phyloP scores from a whole-genome alignment of 1,139 yeast species.

The Candida pseudoviswanathii region DNA sequence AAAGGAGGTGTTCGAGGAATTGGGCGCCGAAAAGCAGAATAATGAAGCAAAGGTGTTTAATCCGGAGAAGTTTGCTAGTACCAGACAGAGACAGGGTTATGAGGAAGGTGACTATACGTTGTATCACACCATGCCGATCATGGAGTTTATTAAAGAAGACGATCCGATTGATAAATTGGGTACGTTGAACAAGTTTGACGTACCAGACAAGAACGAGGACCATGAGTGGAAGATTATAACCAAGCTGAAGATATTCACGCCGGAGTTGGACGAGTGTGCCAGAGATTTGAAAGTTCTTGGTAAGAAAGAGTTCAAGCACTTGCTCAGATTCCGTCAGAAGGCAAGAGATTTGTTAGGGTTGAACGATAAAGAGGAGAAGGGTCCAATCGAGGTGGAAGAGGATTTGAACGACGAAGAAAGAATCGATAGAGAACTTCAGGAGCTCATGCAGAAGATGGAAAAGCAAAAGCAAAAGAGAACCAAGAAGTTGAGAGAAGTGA shows the following conservation, averaged over 20 bases:
- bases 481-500: slow-evolving; percentile 30
- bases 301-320: slow-evolving; percentile 82
- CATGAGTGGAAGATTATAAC: slow-evolving; percentile 73
- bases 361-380: slow-evolving; percentile 52
- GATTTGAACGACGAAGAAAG: slow-evolving; percentile 85
- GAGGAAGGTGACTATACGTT: slow-evolving; percentile 89
- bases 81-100: slow-evolving; percentile 80
- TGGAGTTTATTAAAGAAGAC: slow-evolving; percentile 77
- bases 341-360: slow-evolving; percentile 80
- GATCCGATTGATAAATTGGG: slow-evolving; percentile 89
- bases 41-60: slow-evolving; percentile 91
- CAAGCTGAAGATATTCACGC: slow-evolving; percentile 73
- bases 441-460: slow-evolving; percentile 66
- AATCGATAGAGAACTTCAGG: slow-evolving; percentile 80
- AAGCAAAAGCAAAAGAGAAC: slow-evolving; percentile 72
- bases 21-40: slow-evolving; percentile 74
- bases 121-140: slow-evolving; percentile 70
- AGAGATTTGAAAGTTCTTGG: slow-evolving; percentile 93
- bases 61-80: slow-evolving; percentile 88
- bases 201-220: slow-evolving; percentile 52
- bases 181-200: slow-evolving; percentile 56
- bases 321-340: slow-evolving; percentile 85
- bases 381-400: slow-evolving; percentile 62
- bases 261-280: slow-evolving; percentile 78
- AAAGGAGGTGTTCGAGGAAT: slow-evolving; percentile 89